Evolutionary conservation across 1,139 yeast species (phyloP).

Genomic region (Groenewaldozyma auringiensis): DNA sequence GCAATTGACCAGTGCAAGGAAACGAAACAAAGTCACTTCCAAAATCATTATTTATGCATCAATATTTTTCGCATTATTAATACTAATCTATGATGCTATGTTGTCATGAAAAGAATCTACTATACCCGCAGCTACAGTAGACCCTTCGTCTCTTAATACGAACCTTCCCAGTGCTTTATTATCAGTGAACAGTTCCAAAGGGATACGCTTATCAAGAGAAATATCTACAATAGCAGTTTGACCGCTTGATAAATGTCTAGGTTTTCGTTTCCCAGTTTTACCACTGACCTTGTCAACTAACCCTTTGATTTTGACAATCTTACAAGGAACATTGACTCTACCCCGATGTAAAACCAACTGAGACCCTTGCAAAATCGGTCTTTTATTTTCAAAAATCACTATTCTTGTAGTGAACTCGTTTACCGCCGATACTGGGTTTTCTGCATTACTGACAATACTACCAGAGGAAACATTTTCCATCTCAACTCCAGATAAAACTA

Average conservation of each 20-base stretch:
- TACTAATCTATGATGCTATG: conserved; percentile 57
- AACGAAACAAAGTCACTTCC: conserved; percentile 63
- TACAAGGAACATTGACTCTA: conserved; percentile 68
- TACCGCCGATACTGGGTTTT: conserved; percentile 42
- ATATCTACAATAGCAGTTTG: conserved; percentile 68
- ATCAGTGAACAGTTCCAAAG: conserved; percentile 52
- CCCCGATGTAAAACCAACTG: conserved; percentile 80
- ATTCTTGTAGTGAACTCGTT: conserved; percentile 49
- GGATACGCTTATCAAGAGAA: conserved; percentile 46
- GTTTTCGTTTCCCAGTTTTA: conserved; percentile 42
- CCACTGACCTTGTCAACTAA: conserved; percentile 42
- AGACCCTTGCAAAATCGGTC: conserved; percentile 77
- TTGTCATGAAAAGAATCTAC: conserved; percentile 34
- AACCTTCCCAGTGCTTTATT: conserved; percentile 68
- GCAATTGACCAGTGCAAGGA: conserved; percentile 63
- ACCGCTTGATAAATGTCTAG: conserved; percentile 64
- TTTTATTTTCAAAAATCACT: conserved; percentile 57
- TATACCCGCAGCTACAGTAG: conserved; percentile 82
- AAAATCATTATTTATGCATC: conserved; percentile 57
- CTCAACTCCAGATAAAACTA: conserved; percentile 47
- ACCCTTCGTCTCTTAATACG: conserved; percentile 78
- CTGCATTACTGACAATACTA: conserved; percentile 55
- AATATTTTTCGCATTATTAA: conserved; percentile 50
- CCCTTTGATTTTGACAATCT: conserved; percentile 50
- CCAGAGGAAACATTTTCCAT: conserved; percentile 58